phyloP scores from a whole-genome alignment of 169 alveolate genomes.

The Sarcocystis neurona region DNA sequence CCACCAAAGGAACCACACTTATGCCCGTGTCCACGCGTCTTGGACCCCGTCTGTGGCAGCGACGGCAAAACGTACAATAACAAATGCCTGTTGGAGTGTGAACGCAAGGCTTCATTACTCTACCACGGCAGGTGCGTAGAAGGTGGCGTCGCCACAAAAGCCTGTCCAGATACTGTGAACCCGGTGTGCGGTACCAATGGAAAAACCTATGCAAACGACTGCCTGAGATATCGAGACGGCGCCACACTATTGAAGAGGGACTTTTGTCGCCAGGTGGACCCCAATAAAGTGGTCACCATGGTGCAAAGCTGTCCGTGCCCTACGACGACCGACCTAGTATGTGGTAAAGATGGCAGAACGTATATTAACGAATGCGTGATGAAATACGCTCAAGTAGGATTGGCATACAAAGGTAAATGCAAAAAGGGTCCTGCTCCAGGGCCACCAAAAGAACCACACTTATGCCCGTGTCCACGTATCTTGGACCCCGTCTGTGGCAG shows the following conservation, averaged over 20 bases:
- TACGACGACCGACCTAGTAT: slow-evolving; percentile 21
- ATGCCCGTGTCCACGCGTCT: background rate
- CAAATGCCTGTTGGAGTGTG: slow-evolving; percentile 10
- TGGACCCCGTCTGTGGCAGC: slow-evolving; percentile 2
- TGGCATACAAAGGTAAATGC: background rate
- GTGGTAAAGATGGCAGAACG: slow-evolving; percentile 56
- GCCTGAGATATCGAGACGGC: too few relatives aligned
- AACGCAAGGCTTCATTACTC: too few relatives aligned
- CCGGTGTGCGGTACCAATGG: slow-evolving; percentile 62
- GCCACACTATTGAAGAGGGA: too few relatives aligned
- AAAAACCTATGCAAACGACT: slow-evolving; percentile 33
- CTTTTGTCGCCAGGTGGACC: too few relatives aligned
- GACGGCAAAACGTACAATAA: background rate
- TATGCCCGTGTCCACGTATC: slow-evolving; percentile 1
- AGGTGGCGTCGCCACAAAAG: too few relatives aligned
- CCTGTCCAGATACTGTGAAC: too few relatives aligned
- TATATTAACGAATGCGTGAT: slow-evolving; percentile 30
- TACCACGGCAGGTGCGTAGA: too few relatives aligned
- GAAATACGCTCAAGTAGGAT: slow-evolving; percentile 10
- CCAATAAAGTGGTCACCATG: too few relatives aligned
- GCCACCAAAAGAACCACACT: background rate
- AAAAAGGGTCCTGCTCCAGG: background rate
- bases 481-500: slow-evolving; percentile 15
- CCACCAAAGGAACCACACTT: too few relatives aligned
- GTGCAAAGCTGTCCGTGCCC: slow-evolving; percentile 61